These are phyloP conservation scores for Torrubiella hemipterigena DNA, from an alignment of 2,329 filamentous ascomycete genomes.

Conservation along the genomic window DNA sequence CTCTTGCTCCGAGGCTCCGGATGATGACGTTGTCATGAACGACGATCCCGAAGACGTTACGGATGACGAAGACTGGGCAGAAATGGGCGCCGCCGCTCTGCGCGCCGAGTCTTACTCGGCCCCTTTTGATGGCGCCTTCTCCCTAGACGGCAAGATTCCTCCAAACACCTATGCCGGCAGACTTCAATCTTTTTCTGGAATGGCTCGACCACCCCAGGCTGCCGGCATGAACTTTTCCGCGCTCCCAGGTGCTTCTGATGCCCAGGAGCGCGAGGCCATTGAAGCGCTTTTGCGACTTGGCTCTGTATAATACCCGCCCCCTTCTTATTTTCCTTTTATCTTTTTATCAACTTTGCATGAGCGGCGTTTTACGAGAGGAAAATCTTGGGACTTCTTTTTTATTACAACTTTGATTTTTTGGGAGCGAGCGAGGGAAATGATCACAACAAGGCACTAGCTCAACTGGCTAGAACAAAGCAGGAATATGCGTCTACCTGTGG, in stretches of 20 bases:
- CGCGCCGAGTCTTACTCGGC: constrained; percentile 56
- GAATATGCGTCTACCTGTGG: no score
- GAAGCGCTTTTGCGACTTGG: constrained; percentile 72
- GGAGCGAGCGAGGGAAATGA: background rate
- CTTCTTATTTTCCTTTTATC: constrained; percentile 1
- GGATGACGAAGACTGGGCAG: constrained; percentile 93
- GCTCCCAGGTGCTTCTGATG: constrained; percentile 42
- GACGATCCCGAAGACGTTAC: constrained; percentile 78
- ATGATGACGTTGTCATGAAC: constrained; percentile 53
- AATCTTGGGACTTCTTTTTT: constrained; percentile 1
- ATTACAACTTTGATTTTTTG: constrained; percentile 4
- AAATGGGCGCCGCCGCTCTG: constrained; percentile 75
- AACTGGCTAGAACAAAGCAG: no score
- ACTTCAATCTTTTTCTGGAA: constrained; percentile 38
- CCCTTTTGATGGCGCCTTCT: constrained; percentile 41
- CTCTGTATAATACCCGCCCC: constrained; percentile 52
- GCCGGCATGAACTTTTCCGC: constrained; percentile 40
- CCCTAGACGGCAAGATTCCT: constrained; percentile 33
- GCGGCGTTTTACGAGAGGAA: background rate
- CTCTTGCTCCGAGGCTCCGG: constrained; percentile 64
- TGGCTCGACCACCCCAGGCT: constrained; percentile 40
- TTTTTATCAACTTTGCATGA: constrained; percentile 2
- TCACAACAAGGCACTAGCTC: no score
- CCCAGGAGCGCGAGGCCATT: constrained; percentile 70
- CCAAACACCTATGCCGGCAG: constrained; percentile 36